Evolutionary conservation across 2,329 filamentous ascomycete species (phyloP), one percentile per base, ranked within the genome.

Genomic region (Beauveria varroae): DNA sequence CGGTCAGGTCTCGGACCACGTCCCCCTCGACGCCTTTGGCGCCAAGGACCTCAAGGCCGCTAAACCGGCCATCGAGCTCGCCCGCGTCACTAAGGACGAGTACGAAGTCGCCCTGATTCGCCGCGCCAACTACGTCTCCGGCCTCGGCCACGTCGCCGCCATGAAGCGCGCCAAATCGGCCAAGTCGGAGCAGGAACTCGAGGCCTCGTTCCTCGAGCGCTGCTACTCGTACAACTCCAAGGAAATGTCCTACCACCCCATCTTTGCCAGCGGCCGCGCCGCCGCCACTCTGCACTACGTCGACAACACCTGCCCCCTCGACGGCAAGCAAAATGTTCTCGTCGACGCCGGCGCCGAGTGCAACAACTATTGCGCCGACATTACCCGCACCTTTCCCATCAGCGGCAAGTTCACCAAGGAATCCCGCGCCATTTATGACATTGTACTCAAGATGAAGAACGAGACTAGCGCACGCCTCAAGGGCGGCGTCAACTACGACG

Each of bases 211-310:
- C 71, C 74, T 96, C 12, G 86, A 90, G 70, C 81, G 82, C 34
- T 96, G 90, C 72, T 84, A 95, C 63, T 82, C 86, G 57, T 81
- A 87, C 63, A 90, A 89, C 26, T 88, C 89, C 57, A 88, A 86
- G 70, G 86, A 95, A 68, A 91, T 96, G 78, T 88, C 93, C 1
- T 98, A 98, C 74, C 85, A 89, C 66, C 87, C 88, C 63, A 97
- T 98, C 68, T 86, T 95, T 20, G 93, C 91, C 0, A 84, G 85
- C 40, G 93, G 93, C 12, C 82, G 86, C 5, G 87, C 90, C 18
- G 93, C 89, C 0, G 90, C 92, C 5, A 95, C 91, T 1, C 81
- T 97, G 40, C 93, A 97, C 76, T 97, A 97, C 68, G 85, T 91
- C 26, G 84, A 88, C 69, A 96, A 96, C 72, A 80, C 92, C 65